A percentile compares a stretch with the other conserved stretches of the same genome.
Conservation (phyloP, 2,329 filamentous ascomycete species). For the Mycosphaerelloides madeirae region DNA sequence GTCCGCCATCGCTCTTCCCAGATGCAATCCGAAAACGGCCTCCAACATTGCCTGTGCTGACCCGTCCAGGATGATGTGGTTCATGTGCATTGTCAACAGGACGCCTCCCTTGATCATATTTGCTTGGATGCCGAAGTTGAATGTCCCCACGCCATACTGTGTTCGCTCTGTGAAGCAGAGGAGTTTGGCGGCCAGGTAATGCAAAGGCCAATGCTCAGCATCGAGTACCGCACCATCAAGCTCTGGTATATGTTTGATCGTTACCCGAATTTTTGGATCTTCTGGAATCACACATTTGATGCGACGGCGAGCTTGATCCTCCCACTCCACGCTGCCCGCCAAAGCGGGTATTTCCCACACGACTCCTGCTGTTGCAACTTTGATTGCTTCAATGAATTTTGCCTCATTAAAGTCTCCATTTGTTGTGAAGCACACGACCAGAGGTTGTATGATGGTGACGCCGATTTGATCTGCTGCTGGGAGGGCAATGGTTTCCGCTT, state of each 20-base stretch:
- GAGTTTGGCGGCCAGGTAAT: conserved; percentile 3
- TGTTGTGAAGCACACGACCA: conserved; percentile 10
- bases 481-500: conserved; percentile 10
- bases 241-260: conserved; percentile 8
- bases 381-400: conserved; percentile 7
- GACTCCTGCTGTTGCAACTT: conserved; percentile 5
- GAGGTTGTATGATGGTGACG: conserved; percentile 7
- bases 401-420: conserved; percentile 3
- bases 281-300: conserved; percentile 10
- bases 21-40: conserved; percentile 10
- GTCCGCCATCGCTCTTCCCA: conserved; percentile 9
- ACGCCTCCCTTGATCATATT: conserved; percentile 13
- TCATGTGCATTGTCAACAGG: conserved; percentile 13
- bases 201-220: conserved; percentile 10
- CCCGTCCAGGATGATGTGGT: conserved; percentile 14
- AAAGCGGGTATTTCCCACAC: conserved; percentile 9
- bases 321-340: conserved; percentile 8
- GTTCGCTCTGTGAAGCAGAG: conserved; percentile 5
- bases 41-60: conserved; percentile 6
- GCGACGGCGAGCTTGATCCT: conserved; percentile 7
- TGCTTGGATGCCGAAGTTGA: conserved; percentile 14
- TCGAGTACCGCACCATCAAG: conserved; percentile 8
- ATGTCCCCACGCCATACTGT: conserved; percentile 11
- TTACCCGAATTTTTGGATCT: conserved; percentile 8
- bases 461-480: conserved; percentile 15